These are phyloP conservation scores for Colletotrichum lini DNA, from an alignment of 2,329 filamentous ascomycete genomes.

Conservation along the genomic window DNA sequence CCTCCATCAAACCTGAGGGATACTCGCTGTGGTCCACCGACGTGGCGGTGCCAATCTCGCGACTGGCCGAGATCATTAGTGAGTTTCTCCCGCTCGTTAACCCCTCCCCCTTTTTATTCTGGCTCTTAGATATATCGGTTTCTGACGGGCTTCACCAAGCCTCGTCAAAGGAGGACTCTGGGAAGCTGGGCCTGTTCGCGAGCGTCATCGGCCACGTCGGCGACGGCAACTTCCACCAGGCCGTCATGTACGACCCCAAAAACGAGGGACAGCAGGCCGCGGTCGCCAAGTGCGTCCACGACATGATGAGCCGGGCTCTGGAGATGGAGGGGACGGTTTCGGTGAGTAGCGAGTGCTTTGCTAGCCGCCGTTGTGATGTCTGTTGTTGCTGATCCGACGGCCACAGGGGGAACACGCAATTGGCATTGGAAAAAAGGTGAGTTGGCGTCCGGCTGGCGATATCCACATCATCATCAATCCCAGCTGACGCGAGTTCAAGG, in stretches of 20 bases:
- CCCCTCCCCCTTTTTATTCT: no score
- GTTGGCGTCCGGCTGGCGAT: conserved; percentile 55
- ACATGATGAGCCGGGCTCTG: conserved; percentile 79
- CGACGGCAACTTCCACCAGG: conserved; percentile 81
- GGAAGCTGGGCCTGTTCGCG: conserved; percentile 72
- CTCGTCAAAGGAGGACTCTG: conserved; percentile 76
- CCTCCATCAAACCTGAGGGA: conserved; percentile 73
- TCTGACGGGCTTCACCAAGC: conserved; percentile 53
- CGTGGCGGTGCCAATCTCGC: conserved; percentile 82
- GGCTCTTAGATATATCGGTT: no score
- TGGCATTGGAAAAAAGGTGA: conserved; percentile 78
- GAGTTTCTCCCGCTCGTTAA: conserved; percentile 18
- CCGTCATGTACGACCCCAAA: conserved; percentile 57
- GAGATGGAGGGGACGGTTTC: conserved; percentile 81
- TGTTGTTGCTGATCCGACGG: neutral
- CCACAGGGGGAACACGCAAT: conserved; percentile 76
- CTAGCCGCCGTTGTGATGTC: neutral
- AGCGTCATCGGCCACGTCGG: conserved; percentile 82
- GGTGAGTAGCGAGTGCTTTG: conserved; percentile 47
- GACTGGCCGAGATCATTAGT: conserved; percentile 78
- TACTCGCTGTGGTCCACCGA: conserved; percentile 84
- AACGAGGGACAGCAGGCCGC: conserved; percentile 65
- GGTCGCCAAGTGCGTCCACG: conserved; percentile 73
- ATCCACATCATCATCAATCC: no score
- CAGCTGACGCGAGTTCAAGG: conserved; percentile 39